Base-by-base conservation (phyloP, 306 rosid species). In the Prosopis cineraria region DNA sequence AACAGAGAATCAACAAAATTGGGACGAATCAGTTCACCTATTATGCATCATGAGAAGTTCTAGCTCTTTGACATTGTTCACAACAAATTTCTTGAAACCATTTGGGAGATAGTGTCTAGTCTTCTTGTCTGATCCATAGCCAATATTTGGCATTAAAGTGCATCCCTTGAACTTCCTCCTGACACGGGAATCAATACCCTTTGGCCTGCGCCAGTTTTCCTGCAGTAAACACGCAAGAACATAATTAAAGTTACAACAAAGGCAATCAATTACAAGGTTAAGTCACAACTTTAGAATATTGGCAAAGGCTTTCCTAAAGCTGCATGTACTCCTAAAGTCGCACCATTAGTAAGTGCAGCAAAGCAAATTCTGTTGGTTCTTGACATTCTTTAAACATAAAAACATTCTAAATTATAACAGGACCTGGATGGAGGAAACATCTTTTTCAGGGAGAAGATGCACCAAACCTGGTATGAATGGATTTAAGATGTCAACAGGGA, bases 151-250 rank as follows among this genome's bases (percentile, higher is more conserved):
- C 96, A 90, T 92, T 69, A 91, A 81, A 48, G 87, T 83, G 39
- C 85, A 82, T 83, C 97, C 97, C 80, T 92, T 92, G 78, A 92
- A 92, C 90, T 90, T 92, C 14, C 97, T 88, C 68, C 93, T 78
- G 6, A 90, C 97, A 4, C 97, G 95, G 5, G 93, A 90, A 70
- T 92, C 97, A 9, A 88, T 90, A 88, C 97, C 97, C 95, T 92
- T 92, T 17, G 95, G 97, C 44, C 97, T 84, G 30, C 96, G 90
- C 96, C 96, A 92, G 83, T 12, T 88, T 76, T 62, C 30, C 97
- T 92, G 79, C 68, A 43, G n/a, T 45, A 36, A 0, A 34, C 10
- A 39, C 44, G 10, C 11, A 11, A 19, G 20, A 13, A 29, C 22
- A 37, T 13, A 0, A 22, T 37, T 30, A 69, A 69, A 25, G 4